These are phyloP conservation scores for Rickenella mellea DNA, from an alignment of 768 basidiomycete genomes.

Conservation along the genomic window DNA sequence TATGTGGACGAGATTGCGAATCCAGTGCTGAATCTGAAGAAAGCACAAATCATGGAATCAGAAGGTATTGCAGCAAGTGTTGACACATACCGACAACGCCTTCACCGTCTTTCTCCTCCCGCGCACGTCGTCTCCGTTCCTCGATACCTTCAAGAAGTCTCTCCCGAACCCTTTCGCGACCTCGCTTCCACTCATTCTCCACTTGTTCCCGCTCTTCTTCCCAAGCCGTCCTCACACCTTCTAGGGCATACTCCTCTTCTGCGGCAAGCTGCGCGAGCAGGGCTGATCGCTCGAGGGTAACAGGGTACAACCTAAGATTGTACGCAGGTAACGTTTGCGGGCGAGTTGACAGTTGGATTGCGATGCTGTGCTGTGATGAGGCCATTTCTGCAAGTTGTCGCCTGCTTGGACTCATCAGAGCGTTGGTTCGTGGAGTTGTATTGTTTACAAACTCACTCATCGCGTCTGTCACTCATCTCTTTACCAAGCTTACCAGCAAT, in stretches of 20 bases:
- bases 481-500: conserved; percentile 61
- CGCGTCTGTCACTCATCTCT: conserved; percentile 64
- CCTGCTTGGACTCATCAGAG: conserved; percentile 27
- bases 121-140: conserved; percentile 64
- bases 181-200: conserved; percentile 75
- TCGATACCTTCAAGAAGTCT: conserved; percentile 78
- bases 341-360: conserved; percentile 55
- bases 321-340: conserved; percentile 60
- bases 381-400: conserved; percentile 54
- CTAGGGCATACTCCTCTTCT: conserved; percentile 62
- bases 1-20: conserved; percentile 66
- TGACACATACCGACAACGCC: conserved; percentile 60
- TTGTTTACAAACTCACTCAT: conserved; percentile 45
- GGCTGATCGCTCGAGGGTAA: conserved; percentile 71
- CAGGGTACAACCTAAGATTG: conserved; percentile 62
- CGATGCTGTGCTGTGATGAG: conserved; percentile 44
- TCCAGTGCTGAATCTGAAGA: conserved; percentile 61
- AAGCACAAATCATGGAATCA: conserved; percentile 4
- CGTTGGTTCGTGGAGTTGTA: conserved; percentile 2
- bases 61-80: neutral
- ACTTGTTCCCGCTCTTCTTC: conserved; percentile 72
- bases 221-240: conserved; percentile 59
- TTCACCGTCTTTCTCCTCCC: conserved; percentile 86
- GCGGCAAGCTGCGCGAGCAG: conserved; percentile 53
- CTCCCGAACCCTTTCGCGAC: conserved; percentile 66